phyloP scores from a whole-genome alignment of 164 flowering plant genomes.

The Protea cynaroides region DNA sequence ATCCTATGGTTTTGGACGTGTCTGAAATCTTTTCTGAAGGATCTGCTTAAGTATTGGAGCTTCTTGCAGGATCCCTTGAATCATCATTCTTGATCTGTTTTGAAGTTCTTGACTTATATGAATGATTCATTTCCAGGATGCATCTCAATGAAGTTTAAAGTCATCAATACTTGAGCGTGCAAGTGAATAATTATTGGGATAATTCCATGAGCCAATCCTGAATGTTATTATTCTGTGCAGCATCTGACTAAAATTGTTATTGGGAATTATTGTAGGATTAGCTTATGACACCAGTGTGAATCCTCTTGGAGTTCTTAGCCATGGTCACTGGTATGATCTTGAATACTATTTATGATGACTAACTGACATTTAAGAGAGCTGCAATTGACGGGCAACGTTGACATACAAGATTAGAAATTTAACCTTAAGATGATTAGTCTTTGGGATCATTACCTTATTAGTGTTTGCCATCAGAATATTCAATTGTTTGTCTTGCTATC shows the following conservation, averaged over 20 bases:
- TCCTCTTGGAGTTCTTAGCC: slow-evolving; percentile 43
- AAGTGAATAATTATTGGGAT: slow-evolving; percentile 20
- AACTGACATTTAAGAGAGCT: slow-evolving; percentile 12
- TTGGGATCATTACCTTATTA: not conserved
- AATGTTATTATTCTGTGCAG: slow-evolving; percentile 12
- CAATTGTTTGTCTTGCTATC: not conserved
- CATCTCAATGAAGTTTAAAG: slow-evolving; percentile 6
- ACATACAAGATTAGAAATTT: not conserved
- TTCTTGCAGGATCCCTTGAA: slow-evolving; percentile 1
- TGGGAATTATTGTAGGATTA: slow-evolving; percentile 54
- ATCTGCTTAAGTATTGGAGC: slow-evolving; percentile 3
- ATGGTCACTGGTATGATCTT: slow-evolving; percentile 42
- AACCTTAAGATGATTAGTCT: not conserved
- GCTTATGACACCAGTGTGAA: slow-evolving; percentile 41
- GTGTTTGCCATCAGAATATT: not conserved
- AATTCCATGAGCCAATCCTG: slow-evolving; percentile 4
- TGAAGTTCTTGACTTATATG: slow-evolving; percentile 10
- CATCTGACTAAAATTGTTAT: slow-evolving; percentile 30
- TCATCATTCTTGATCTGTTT: slow-evolving; percentile 1
- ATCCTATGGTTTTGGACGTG: slow-evolving; percentile 9
- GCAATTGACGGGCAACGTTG: slow-evolving; percentile 10
- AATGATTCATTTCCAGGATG: slow-evolving; percentile 13
- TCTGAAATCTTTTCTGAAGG: slow-evolving; percentile 9
- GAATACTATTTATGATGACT: slow-evolving; percentile 22
- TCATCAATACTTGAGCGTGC: slow-evolving; percentile 7